Evolutionary conservation across 768 basidiomycete species (phyloP), one percentile per base, ranked within the genome.

Genomic region (Leucogyrophana mollusca): DNA sequence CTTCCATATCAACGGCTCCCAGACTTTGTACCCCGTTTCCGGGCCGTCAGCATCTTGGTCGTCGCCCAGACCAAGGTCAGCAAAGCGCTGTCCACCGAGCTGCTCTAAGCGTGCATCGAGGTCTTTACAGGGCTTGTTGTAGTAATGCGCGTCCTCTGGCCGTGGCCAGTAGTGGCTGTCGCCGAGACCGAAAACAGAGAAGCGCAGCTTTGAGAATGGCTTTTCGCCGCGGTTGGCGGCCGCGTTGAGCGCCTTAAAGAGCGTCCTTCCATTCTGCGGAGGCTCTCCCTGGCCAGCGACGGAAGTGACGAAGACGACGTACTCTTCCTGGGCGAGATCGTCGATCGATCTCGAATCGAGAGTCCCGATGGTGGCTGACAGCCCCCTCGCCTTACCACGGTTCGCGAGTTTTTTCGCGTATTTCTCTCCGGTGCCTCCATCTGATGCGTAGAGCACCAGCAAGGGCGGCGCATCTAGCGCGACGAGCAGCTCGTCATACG

Each of bases 131-230:
- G 95, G 85, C 68, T 93, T 96, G 78, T 98, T 99, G 76, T 97
- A 99, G 68, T 95, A 98, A 57, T 92, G 89, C n/a, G 85, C 86
- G 59, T 98, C 96, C 66, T 98, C 94, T 14, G 89, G 79, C 34
- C 96, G 81, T 8, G 96, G 96, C 96, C 96, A 99, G 72, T 99
- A 99, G 69, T 96, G 94, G 64, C 89, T 94, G 66, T 99, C 96
- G 50, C 96, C 96, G 83, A 99, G 87, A 39, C 76, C 95, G 56
- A 98, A 96, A 35, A 98, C 93, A 43, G 85, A 69, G 66, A 80
- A 90, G 59, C 80, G 85, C 49, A 93, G 71, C 51, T 83, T 84
- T 43, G 70, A 51, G 34, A 93, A 72, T 4, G 77, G 71, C 45
- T 69, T 73, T 42, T 86, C 84, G 2, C 72, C 70, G 42, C 64